Evolutionary conservation across 306 rosid genomes (phyloP).

Genomic region (Cucurbita pepo): DNA sequence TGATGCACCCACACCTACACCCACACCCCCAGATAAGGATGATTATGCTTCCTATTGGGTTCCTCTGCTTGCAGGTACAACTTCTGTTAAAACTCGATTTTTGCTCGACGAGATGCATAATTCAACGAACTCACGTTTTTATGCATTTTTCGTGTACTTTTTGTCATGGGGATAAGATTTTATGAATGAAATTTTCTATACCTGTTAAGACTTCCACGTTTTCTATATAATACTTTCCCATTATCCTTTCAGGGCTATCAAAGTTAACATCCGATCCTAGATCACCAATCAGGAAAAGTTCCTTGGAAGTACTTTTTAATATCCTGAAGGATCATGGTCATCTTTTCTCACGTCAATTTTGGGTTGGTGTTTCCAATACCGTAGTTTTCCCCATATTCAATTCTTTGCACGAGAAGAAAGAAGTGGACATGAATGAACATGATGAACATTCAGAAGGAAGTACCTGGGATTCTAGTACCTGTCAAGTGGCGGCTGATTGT

Average conservation of each 20-base stretch:
- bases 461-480: conserved; percentile 85
- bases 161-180: not conserved
- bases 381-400: conserved; percentile 69
- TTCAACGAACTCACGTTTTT: not conserved
- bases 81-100: conserved; percentile 11
- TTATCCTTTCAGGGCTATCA: conserved; percentile 59
- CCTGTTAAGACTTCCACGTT: no score
- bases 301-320: conserved; percentile 93
- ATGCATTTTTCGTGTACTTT: not conserved
- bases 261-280: conserved; percentile 85
- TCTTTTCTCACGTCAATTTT: conserved; percentile 62
- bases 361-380: conserved; percentile 57
- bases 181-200: not conserved
- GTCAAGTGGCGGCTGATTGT: conserved; percentile 68
- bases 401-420: conserved; percentile 29
- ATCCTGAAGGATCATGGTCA: conserved; percentile 93
- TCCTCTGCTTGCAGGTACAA: conserved; percentile 80
- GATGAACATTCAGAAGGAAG: conserved; percentile 42
- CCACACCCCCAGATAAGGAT: conserved; percentile 41
- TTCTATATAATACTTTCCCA: not conserved
- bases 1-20: conserved; percentile 20
- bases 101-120: not conserved
- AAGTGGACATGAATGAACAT: conserved; percentile 18
- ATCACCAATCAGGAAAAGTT: conserved; percentile 89
- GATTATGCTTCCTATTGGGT: conserved; percentile 78